A percentile compares a stretch with the other conserved stretches of the same genome.
These are phyloP conservation scores for Geopyxis carbonaria DNA, from an alignment of 495 filamentous ascomycete genomes.

Conservation along the genomic window DNA sequence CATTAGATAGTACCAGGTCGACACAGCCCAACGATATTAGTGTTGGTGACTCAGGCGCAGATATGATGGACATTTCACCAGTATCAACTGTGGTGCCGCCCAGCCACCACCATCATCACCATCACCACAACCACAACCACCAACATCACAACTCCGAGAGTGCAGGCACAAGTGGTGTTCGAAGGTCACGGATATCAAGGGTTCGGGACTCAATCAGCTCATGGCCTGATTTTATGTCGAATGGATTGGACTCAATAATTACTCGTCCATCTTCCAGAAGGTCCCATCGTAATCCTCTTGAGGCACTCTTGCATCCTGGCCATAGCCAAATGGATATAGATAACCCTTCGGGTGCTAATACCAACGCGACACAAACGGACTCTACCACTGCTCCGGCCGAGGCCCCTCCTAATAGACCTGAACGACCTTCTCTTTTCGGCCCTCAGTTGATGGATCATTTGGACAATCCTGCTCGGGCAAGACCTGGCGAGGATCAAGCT, in stretches of 20 bases:
- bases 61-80: slow-evolving; percentile 24
- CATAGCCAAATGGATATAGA: slow-evolving; percentile 18
- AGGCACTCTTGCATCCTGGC: slow-evolving; percentile 9
- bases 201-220: slow-evolving; percentile 26
- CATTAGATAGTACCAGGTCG: slow-evolving; percentile 8
- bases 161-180: too few species aligned
- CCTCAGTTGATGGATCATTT: slow-evolving; percentile 27
- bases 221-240: slow-evolving; percentile 24
- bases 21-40: background rate
- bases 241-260: slow-evolving; percentile 11
- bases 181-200: slow-evolving; percentile 26
- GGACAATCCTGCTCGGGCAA: slow-evolving; percentile 30
- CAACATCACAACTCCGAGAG: too few species aligned
- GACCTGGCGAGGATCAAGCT: slow-evolving; percentile 40
- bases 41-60: slow-evolving; percentile 4
- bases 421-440: slow-evolving; percentile 8
- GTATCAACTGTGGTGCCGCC: slow-evolving; percentile 17
- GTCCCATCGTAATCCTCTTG: slow-evolving; percentile 8
- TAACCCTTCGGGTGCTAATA: slow-evolving; percentile 15
- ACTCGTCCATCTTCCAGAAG: slow-evolving; percentile 12
- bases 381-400: background rate
- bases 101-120: slow-evolving; percentile 11
- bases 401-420: slow-evolving; percentile 14
- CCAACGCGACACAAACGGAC: slow-evolving; percentile 4
- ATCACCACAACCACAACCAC: slow-evolving; percentile 3